These are phyloP conservation scores for Camelina neglecta DNA, from an alignment of 345 rosid species.

Conservation along the genomic window DNA sequence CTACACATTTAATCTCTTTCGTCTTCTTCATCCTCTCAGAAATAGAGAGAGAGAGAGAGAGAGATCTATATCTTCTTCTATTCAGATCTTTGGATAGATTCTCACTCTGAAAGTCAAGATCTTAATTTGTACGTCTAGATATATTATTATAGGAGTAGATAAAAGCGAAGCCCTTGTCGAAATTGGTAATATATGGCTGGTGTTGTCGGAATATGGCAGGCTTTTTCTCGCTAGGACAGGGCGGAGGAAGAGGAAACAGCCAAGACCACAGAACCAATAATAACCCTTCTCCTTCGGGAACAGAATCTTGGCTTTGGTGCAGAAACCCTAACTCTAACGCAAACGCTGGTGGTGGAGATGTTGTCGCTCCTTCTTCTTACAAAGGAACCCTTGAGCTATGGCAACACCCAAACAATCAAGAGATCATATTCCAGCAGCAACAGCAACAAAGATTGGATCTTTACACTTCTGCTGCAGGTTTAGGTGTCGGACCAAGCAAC, in stretches of 20 bases:
- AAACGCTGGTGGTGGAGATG: slow-evolving; percentile 34
- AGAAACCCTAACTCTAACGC: slow-evolving; percentile 50
- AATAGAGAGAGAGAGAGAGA: neutral
- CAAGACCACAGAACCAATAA: slow-evolving; percentile 35
- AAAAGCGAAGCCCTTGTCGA: slow-evolving; percentile 2
- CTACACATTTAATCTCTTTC: slow-evolving; percentile 13
- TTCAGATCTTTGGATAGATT: neutral
- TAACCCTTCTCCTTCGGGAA: slow-evolving; percentile 43
- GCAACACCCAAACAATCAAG: slow-evolving; percentile 55
- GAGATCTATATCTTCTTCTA: neutral
- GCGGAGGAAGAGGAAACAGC: slow-evolving; percentile 30
- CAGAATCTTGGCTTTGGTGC: slow-evolving; percentile 63
- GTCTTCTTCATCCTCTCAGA: slow-evolving; percentile 13
- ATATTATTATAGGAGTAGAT: neutral
- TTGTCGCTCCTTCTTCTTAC: slow-evolving; percentile 35
- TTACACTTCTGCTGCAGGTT: slow-evolving; percentile 51
- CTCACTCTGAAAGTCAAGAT: neutral
- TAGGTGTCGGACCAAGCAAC: slow-evolving; percentile 51
- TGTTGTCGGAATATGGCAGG: slow-evolving; percentile 57
- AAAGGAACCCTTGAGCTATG: slow-evolving; percentile 59
- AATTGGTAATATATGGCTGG: slow-evolving; percentile 36
- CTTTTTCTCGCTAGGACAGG: slow-evolving; percentile 63
- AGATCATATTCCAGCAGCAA: slow-evolving; percentile 34
- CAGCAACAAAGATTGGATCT: slow-evolving; percentile 48
- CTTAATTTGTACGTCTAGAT: neutral